phyloP scores from a whole-genome alignment of 2,329 filamentous ascomycete genomes.

The Dendrostoma leiphaemia region DNA sequence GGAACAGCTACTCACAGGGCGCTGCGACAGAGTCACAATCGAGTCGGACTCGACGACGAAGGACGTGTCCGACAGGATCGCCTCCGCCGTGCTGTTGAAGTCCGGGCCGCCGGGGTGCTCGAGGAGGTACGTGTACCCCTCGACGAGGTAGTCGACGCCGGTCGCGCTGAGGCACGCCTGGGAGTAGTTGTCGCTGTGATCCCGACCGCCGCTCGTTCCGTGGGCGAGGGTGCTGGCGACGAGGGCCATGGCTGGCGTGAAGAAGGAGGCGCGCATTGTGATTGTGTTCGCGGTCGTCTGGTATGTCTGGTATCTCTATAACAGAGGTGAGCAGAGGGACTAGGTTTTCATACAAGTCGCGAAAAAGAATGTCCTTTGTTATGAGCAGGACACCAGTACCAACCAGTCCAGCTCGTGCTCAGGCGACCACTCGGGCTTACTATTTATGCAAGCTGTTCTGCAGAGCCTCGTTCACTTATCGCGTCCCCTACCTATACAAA shows the following conservation, averaged over 20 bases:
- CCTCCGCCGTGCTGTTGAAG: conserved; percentile 16
- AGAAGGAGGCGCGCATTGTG: neutral
- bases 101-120: conserved; percentile 9
- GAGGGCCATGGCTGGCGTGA: neutral
- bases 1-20: neutral
- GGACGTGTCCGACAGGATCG: conserved; percentile 8
- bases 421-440: too few species aligned
- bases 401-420: too few species aligned
- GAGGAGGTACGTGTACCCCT: conserved; percentile 16
- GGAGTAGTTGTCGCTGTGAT: neutral
- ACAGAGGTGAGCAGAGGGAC: neutral
- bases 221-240: neutral
- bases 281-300: too few species aligned
- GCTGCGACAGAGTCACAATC: conserved; percentile 12
- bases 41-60: conserved; percentile 14
- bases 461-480: too few species aligned
- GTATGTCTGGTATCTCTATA: too few species aligned
- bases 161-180: neutral
- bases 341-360: too few species aligned
- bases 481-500: too few species aligned
- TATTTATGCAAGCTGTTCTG: too few species aligned
- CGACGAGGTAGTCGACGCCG: conserved; percentile 2
- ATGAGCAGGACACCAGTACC: too few species aligned
- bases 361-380: too few species aligned
- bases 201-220: neutral